A percentile compares a stretch with the other conserved stretches of the same genome.
phyloP scores from a whole-genome alignment of 345 rosid species.

The Syzygium jambos region DNA sequence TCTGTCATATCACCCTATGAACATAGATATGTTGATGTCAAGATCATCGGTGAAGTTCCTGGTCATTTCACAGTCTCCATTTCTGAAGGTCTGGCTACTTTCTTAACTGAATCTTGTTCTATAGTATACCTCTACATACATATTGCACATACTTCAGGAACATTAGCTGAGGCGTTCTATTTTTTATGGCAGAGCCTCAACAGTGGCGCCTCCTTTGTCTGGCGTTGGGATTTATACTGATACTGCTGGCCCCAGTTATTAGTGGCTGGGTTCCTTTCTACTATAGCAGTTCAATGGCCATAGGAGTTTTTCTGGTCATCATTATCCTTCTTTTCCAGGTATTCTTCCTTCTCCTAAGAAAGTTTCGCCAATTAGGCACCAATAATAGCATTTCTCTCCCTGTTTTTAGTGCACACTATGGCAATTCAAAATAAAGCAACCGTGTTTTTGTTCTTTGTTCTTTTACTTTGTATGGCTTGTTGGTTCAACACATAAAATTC shows the following conservation, averaged over 20 bases:
- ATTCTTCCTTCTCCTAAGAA: constrained; percentile 3
- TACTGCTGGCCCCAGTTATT: constrained; percentile 67
- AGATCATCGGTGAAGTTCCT: constrained; percentile 35
- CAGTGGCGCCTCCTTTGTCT: constrained; percentile 75
- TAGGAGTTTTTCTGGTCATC: constrained; percentile 80
- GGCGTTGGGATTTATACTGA: constrained; percentile 45
- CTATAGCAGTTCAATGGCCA: constrained; percentile 85
- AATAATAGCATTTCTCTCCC: neutral
- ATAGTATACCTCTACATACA: neutral
- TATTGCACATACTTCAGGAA: neutral
- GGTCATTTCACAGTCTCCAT: constrained; percentile 41
- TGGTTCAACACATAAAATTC: neutral
- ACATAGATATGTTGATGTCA: constrained; percentile 62
- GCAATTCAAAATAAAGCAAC: neutral
- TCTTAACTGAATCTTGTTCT: neutral
- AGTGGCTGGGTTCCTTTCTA: constrained; percentile 95
- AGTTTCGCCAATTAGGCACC: neutral
- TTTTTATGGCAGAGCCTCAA: constrained; percentile 53
- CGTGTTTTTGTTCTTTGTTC: neutral
- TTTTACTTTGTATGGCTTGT: neutral
- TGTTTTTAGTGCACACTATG: neutral
- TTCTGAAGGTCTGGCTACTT: constrained; percentile 40
- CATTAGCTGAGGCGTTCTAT: neutral
- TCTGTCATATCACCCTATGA: constrained; percentile 74
- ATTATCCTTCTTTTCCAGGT: constrained; percentile 82